Evolutionary conservation across 129 eudicot species (phyloP), one percentile per base, ranked within the genome.

Genomic region (Chrysanthemum makinoi): DNA sequence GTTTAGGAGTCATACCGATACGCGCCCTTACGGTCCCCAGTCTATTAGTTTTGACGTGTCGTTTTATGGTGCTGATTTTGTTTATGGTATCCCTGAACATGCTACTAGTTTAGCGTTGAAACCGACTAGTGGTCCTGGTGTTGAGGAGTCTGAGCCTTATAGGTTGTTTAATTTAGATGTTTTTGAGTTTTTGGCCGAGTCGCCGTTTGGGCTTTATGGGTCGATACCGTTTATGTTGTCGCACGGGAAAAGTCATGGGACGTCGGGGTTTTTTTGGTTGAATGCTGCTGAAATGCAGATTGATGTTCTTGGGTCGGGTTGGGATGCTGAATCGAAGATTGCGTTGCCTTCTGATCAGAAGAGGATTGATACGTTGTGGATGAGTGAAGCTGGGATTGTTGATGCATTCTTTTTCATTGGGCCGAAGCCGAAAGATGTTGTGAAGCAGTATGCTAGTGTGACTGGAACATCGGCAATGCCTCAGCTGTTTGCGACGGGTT

Each of bases 281-380:
- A 95, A 95, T 79, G 99, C 97, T 53, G 99, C 99, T 26, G 99
- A 95, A 65, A 95, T 95, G 99, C 99, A 95, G 90, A 95, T 95
- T 74, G 99, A 95, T 81, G 97, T 95, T 59, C 83, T 95, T 43
- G 93, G 90, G n/a, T 70, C 83, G 2, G 97, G 96, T 24, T 95
- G 99, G 99, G 83, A 90, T 79, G 85, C 84, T 26, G 89, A 84
- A 65, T 74, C 84, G 0, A 70, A 77, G 11, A 75, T 88, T 14
- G 14, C 62, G 65, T 65, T 94, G 62, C 97, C 91, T 53, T 87
- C 86, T 6, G 91, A 79, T 58, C 83, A 87, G 64, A 79, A 81
- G 64, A 81, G 97, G 78, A 80, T 95, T 9, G 99, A 95, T 72
- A 95, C 97, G 0, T 77, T 95, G 64, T 95, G 99, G 99, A 95